Conservation (phyloP, 2,329 filamentous ascomycete genomes). For the Fusarium torreyae region DNA sequence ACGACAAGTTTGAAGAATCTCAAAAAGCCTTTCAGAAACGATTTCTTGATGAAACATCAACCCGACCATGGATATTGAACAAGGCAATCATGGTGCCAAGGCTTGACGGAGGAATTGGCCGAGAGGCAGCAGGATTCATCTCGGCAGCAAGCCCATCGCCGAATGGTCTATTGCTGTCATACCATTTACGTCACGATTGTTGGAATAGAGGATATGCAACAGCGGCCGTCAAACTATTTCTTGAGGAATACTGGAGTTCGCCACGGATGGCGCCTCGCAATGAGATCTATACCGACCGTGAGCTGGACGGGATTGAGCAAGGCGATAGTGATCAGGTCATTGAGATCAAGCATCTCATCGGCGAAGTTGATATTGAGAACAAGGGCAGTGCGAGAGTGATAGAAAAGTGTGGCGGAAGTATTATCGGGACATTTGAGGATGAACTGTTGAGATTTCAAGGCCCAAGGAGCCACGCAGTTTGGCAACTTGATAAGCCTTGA, state of each 20-base stretch:
- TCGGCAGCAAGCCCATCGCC: background rate
- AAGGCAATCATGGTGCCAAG: background rate
- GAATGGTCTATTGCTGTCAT: background rate
- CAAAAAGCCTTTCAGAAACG: background rate
- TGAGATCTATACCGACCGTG: background rate
- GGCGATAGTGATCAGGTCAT: too few relatives aligned
- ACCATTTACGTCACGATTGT: background rate
- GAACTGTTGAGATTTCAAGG: background rate
- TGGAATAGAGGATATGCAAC: background rate
- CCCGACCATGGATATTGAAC: background rate
- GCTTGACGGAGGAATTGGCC: background rate
- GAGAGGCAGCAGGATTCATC: background rate
- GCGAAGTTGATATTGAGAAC: background rate
- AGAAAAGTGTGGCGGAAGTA: background rate
- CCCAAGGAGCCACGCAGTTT: background rate
- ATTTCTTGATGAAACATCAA: background rate
- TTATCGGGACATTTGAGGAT: background rate
- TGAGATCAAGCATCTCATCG: background rate
- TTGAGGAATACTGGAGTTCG: background rate
- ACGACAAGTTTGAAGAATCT: background rate
- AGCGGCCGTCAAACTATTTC: background rate
- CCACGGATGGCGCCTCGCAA: background rate
- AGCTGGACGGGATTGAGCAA: background rate
- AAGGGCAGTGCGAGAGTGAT: background rate
- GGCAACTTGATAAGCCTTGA: background rate